These are phyloP conservation scores for Globisporangium acanthophoron DNA, from an alignment of 352 stramenopile species.

Conservation along the genomic window DNA sequence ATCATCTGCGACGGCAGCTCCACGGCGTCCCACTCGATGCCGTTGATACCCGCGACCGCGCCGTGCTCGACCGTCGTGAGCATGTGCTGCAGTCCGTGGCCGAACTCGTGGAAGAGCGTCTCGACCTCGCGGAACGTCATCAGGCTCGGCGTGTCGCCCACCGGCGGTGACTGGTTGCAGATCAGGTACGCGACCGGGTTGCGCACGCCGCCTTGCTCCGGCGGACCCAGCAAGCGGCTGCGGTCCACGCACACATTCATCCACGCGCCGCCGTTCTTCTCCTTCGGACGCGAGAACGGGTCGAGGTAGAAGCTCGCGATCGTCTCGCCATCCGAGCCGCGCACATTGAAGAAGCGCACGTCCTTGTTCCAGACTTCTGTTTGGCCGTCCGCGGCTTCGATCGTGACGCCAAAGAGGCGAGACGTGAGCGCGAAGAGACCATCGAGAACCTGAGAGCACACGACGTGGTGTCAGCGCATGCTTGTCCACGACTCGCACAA, in stretches of 20 bases:
- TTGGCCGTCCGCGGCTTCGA: conserved; percentile 75
- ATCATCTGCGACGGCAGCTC: conserved; percentile 99
- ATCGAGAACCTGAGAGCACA: conserved; percentile 43
- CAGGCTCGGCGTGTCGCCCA: conserved; percentile 91
- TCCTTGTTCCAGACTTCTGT: conserved; percentile 92
- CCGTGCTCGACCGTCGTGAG: conserved; percentile 94
- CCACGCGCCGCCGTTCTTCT: conserved; percentile 98
- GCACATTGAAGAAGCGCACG: conserved; percentile 95
- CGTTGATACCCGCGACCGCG: conserved; percentile 96
- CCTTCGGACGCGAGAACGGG: conserved; percentile 94
- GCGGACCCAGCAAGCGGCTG: conserved; percentile 72
- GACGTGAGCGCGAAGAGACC: conserved; percentile 95
- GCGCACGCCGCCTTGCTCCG: conserved; percentile 49
- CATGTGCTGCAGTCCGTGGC: conserved; percentile 98
- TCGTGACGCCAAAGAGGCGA: conserved; percentile 93
- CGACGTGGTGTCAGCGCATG: not conserved
- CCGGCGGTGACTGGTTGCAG: conserved; percentile 95
- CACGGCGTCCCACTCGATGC: conserved; percentile 98
- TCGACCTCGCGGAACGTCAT: conserved; percentile 99
- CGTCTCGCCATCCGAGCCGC: conserved; percentile 65
- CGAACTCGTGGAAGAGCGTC: conserved; percentile 96
- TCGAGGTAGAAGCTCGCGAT: conserved; percentile 97
- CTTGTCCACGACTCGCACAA: not conserved
- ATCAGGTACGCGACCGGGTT: conserved; percentile 97
- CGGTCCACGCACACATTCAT: conserved; percentile 97